phyloP scores from a whole-genome alignment of 2,329 filamentous ascomycete species.

The Zelopaecilomyces penicillatus region DNA sequence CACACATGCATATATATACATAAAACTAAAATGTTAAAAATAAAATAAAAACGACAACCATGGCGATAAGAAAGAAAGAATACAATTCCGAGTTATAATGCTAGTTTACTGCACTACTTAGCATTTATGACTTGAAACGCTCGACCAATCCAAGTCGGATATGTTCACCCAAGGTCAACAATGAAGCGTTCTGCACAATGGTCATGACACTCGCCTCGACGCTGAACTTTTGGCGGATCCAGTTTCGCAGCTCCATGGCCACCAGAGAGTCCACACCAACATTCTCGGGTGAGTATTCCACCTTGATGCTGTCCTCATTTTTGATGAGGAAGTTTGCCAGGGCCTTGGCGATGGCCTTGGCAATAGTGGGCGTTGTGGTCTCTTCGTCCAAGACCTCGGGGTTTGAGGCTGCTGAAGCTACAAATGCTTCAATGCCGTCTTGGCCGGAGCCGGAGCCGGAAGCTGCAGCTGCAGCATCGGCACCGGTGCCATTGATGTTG shows the following conservation, averaged over 20 bases:
- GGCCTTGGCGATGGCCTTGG: not conserved
- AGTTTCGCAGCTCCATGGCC: slow-evolving; percentile 16
- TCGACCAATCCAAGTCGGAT: not conserved
- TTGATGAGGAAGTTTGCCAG: slow-evolving; percentile 10
- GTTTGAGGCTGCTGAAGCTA: not conserved
- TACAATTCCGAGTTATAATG: no score
- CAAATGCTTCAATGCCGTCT: not conserved
- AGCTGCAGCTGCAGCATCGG: not conserved
- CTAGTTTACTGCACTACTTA: no score
- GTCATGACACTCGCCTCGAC: slow-evolving; percentile 15
- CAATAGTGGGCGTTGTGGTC: not conserved
- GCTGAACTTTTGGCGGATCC: slow-evolving; percentile 12
- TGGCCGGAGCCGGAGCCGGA: not conserved
- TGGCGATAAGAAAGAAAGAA: no score
- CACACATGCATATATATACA: no score
- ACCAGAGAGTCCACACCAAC: slow-evolving; percentile 17
- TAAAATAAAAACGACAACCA: no score
- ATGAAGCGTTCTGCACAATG: slow-evolving; percentile 8
- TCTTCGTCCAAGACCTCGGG: not conserved
- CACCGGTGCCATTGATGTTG: slow-evolving; percentile 1
- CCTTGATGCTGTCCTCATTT: slow-evolving; percentile 9
- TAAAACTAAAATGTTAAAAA: no score
- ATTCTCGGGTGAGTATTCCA: slow-evolving; percentile 4
- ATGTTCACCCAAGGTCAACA: not conserved
- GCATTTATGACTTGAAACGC: not conserved